These are phyloP conservation scores for Myriosclerotinia curreyana DNA, from an alignment of 2,329 filamentous ascomycete species.

Conservation along the genomic window DNA sequence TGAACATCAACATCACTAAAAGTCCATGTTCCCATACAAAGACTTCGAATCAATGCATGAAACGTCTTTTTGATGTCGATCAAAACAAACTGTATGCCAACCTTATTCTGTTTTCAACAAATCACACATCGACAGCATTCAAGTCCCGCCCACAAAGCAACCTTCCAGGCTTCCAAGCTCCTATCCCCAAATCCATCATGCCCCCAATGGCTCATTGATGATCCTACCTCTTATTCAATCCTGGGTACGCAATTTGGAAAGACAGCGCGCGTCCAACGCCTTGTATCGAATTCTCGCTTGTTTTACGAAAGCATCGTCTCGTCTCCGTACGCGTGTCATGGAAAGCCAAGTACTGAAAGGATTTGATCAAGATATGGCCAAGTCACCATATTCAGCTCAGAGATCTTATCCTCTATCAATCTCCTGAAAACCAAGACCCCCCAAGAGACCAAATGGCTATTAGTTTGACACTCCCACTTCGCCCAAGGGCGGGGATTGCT, in stretches of 20 bases:
- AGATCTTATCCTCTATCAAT: background rate
- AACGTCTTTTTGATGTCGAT: background rate
- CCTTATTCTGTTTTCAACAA: background rate
- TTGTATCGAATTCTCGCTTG: too few relatives aligned
- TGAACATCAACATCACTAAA: background rate
- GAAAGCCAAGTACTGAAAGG: background rate
- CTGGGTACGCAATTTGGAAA: background rate
- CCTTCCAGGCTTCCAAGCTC: background rate
- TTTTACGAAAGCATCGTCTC: background rate
- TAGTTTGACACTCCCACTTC: background rate
- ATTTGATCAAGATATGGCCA: background rate
- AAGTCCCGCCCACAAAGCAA: background rate
- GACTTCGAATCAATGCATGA: background rate
- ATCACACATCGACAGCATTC: background rate
- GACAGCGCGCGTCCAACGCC: too few relatives aligned
- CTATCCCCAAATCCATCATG: background rate
- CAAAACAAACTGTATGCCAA: background rate
- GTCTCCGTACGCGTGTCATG: background rate
- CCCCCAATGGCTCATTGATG: background rate
- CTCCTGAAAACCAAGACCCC: background rate
- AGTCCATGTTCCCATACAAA: background rate
- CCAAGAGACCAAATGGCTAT: background rate
- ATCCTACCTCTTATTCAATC: background rate
- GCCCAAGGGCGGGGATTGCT: background rate
- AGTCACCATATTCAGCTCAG: background rate